These are phyloP conservation scores for Casaregolazyma suthepensis DNA, from an alignment of 1,139 yeast genomes.

Conservation along the genomic window DNA sequence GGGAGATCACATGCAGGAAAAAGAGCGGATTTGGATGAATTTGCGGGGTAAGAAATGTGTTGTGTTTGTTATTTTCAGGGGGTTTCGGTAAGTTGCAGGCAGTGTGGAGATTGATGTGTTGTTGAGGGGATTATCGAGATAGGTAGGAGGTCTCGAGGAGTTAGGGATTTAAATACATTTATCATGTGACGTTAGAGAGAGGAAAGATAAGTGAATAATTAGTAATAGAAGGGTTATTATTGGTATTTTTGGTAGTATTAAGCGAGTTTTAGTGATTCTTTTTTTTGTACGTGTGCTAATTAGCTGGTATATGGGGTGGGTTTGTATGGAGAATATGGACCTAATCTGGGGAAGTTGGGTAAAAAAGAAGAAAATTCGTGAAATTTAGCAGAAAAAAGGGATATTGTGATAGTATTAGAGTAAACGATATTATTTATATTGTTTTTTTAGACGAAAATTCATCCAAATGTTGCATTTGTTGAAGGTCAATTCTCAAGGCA, in stretches of 20 bases:
- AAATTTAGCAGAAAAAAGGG: not conserved
- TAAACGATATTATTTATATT: no score
- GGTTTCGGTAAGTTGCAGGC: not conserved
- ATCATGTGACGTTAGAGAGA: not conserved
- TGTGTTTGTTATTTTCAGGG: not conserved
- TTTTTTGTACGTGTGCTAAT: not conserved
- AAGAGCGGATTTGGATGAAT: not conserved
- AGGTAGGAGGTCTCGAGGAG: not conserved
- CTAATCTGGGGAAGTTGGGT: not conserved
- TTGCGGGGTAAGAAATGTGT: not conserved
- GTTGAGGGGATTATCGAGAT: not conserved
- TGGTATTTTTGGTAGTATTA: not conserved
- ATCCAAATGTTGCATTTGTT: not conserved
- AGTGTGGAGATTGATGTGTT: not conserved
- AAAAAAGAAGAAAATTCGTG: not conserved
- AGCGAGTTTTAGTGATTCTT: not conserved
- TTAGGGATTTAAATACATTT: not conserved
- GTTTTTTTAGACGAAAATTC: no score
- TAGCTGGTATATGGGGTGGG: not conserved
- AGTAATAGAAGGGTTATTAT: not conserved
- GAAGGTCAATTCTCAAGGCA: no score
- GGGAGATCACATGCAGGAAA: not conserved
- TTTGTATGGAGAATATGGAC: not conserved
- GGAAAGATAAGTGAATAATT: no score
- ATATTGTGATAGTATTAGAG: no score